A percentile compares a stretch with the other conserved stretches of the same genome.
phyloP scores from a whole-genome alignment of 257 asterid genomes.

The Gentiana straminea region DNA sequence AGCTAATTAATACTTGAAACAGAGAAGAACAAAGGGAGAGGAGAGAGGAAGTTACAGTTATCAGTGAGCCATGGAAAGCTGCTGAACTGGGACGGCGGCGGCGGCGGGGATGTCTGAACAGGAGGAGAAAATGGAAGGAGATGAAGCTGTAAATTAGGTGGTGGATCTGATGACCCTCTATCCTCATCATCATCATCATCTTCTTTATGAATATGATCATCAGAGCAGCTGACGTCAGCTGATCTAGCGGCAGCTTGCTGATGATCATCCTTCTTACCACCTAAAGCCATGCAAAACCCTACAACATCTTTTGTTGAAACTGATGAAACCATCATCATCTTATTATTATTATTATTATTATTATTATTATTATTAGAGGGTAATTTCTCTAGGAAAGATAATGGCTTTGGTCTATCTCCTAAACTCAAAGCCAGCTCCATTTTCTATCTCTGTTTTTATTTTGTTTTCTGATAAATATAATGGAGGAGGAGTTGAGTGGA shows the following conservation, averaged over 20 bases:
- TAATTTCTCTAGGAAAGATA: constrained; percentile 33
- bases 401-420: constrained; percentile 56
- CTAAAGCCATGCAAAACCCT: constrained; percentile 77
- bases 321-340: constrained; percentile 6
- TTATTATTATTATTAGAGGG: neutral
- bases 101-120: constrained; percentile 17
- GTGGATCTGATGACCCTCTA: constrained; percentile 42
- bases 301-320: constrained; percentile 17
- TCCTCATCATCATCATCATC: constrained; percentile 8
- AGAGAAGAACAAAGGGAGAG: too few species aligned
- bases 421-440: constrained; percentile 86
- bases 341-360: too few species aligned
- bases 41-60: constrained; percentile 24
- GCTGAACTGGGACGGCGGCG: constrained; percentile 11
- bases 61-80: constrained; percentile 64
- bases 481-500: neutral
- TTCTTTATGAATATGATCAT: neutral
- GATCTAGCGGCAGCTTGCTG: neutral
- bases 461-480: too few species aligned
- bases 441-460: too few species aligned
- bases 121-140: constrained; percentile 66
- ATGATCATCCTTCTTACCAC: constrained; percentile 1
- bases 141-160: constrained; percentile 53
- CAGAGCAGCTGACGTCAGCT: constrained; percentile 2
- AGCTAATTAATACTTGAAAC: too few species aligned